Base-by-base conservation (phyloP, 495 filamentous ascomycete species). In the Penicillium diatomitis region DNA sequence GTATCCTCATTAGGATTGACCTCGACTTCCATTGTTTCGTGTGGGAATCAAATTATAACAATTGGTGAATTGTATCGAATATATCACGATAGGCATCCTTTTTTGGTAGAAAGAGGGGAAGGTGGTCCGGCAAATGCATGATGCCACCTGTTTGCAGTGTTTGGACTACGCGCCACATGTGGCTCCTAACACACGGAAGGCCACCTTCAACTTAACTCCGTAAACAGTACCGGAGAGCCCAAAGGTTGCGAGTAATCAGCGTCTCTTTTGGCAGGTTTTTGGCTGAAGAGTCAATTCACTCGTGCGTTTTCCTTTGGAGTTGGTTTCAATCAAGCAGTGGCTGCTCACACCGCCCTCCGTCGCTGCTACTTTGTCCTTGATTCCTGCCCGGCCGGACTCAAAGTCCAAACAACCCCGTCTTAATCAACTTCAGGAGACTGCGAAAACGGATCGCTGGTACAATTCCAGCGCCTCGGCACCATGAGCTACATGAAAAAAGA, bases 401-500 rank as follows among this genome's bases (percentile, higher is more conserved):
- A 62, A 52, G 60, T 57, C 48, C 54, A 54, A 42, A 20, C 20
- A 46, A 51, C 59, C 56, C 51, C 49, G 44, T 55, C 42, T 40
- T 52, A 12, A 34, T 49, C 34, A 43, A 32, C 48, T 36, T 41
- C 52, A 54, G 51, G 51, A 45, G 54, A 58, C 54, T 50, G 53
- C 49, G 52, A 61, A 52, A 50, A 62, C 41, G 51, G 48, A 51
- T 53, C 52, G 56, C 62, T 68, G 67, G 64, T 63, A 60, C 56
- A 56, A 62, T 63, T 50, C 51, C 60, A 60, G 66, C 64, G 62
- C 60, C 62, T 55, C 56, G 61, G 53, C 72, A 74, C 45, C 30
- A 96, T 96, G 90, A 92, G 82, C 69, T 95, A 95, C 80, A 84
- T 87, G 70, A 96, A 96, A 77, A 97, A 95, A 76, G 90, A 97